Evolutionary conservation across 1,284 basidiomycete species (phyloP), one percentile per base, ranked within the genome.

Genomic region (Volvariella surrecta): DNA sequence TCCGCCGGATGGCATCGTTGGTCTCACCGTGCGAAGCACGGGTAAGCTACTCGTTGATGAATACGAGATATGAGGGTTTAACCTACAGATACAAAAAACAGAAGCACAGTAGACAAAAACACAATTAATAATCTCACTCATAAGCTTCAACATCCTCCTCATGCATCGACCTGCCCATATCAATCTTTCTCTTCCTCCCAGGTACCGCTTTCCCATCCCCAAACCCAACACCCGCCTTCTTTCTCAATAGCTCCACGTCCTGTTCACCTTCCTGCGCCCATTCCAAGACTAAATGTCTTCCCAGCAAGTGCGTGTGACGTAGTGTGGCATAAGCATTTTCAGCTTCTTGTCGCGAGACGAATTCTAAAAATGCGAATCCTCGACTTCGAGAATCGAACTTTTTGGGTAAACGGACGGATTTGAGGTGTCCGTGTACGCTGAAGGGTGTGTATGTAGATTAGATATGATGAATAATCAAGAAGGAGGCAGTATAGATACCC

Each of bases 361-460:
- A 96, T 54, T 99, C 95, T 51, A 98, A 73, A 68, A 99, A 99
- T 1, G 90, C 95, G 59, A 98, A 99, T 7, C 95, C 95, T 21
- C 95, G 81, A 1, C 87, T 80, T 22, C 84, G 78, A 13, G 85
- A 76, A 52, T 92, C 84, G 61, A 92, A 82, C 58, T 91, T 91
- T 59, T 84, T 85, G 6, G 92, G 93, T 6, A 95, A 61, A 21
- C 94, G 82, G 7, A 93, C 81, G 6, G 91, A 89, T 66, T 95
- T 95, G 62, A 98, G 77, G 50, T 89, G 83, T 1, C 93, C 94
- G 54, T 97, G 90, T 0, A 89, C 76, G 17, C 89, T 89, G 54
- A n/a, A n/a, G n/a, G n/a, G n/a, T n/a, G n/a, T n/a, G n/a, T n/a
- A n/a, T n/a, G n/a, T 13, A 35, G 19, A 31, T 38, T 24, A 44